A percentile compares a stretch with the other conserved stretches of the same genome.
Evolutionary conservation across 1,139 yeast species (phyloP).

Genomic region (Magnusiomyces magnusii): DNA sequence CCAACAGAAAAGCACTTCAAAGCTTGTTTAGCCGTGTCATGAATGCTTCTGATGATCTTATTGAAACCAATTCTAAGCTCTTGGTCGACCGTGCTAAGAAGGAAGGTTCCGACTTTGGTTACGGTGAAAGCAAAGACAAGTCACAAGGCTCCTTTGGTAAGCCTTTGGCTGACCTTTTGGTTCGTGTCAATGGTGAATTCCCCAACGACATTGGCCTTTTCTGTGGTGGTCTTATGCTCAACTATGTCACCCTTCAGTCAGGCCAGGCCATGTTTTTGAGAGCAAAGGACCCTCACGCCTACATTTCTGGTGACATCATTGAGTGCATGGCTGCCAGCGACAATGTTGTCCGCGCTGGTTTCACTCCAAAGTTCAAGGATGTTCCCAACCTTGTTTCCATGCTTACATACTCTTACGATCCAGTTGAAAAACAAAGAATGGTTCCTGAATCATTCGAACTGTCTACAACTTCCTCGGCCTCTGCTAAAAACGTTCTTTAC

Average conservation of each 20-base stretch:
- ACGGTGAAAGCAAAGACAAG: neutral
- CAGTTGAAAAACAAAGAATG: slow-evolving; percentile 93
- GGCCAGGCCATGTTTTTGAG: slow-evolving; percentile 97
- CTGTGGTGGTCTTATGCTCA: slow-evolving; percentile 88
- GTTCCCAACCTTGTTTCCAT: slow-evolving; percentile 80
- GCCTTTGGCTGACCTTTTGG: slow-evolving; percentile 57
- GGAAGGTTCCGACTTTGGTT: slow-evolving; percentile 31
- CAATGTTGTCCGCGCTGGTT: slow-evolving; percentile 96
- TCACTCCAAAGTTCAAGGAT: slow-evolving; percentile 97
- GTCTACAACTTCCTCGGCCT: slow-evolving; percentile 57
- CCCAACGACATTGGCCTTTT: slow-evolving; percentile 92
- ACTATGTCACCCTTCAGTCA: slow-evolving; percentile 72
- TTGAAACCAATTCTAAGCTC: slow-evolving; percentile 47
- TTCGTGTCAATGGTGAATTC: slow-evolving; percentile 75
- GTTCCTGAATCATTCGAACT: slow-evolving; percentile 54
- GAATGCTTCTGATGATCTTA: slow-evolving; percentile 58
- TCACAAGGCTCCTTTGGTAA: slow-evolving; percentile 2
- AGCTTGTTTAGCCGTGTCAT: slow-evolving; percentile 71
- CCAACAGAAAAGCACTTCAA: slow-evolving; percentile 61
- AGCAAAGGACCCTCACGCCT: slow-evolving; percentile 98
- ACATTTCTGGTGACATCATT: slow-evolving; percentile 91
- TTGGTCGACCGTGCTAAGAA: slow-evolving; percentile 55
- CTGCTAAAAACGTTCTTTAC: slow-evolving; percentile 49
- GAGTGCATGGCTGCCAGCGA: slow-evolving; percentile 99
- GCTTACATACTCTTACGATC: slow-evolving; percentile 84